Evolutionary conservation across 345 rosid species (phyloP), one percentile per base, ranked within the genome.

Genomic region (Pelargonium nanum): DNA sequence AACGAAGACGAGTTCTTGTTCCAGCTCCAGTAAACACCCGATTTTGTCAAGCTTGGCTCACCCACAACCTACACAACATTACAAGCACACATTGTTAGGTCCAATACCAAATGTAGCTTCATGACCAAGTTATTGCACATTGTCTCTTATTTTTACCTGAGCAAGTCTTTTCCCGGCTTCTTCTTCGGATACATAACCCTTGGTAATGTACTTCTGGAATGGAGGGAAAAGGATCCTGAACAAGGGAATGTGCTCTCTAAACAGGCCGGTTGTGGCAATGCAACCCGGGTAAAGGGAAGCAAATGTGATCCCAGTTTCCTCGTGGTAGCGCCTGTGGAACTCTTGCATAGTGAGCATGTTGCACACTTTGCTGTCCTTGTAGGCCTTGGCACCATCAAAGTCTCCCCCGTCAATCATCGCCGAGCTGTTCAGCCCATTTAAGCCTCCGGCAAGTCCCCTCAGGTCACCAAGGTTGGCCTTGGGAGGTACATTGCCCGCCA

Each of bases 21-120:
- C 98, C 97, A 92, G 81, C 92, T 88, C 98, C 96, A 88, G 80
- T 91, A 88, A n/a, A 86, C 98, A 32, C 95, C 95, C 0, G 95
- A 91, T 66, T 88, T 91, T 6, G 88, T 85, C 87, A 91, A 72
- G 81, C 85, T 82, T 20, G 95, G 96, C 12, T 88, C 92, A 24
- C 88, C 71, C 20, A 81, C 96, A 57, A 91, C 96, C 96, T 91
- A 34, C 45, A 34, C 12, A n/a, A 53, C 51, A 51, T 34, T 10
- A 34, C 45, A 34, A 5, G 12, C 4, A 5, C 45, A 34, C n/a
- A n/a, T n/a, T n/a, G n/a, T n/a, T n/a, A n/a, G n/a, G n/a, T n/a
- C n/a, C n/a, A n/a, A n/a, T 34, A 34, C 45, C 45, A 34, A 1
- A 34, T 28, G 7, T 7, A 28, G 7, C 32, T 5, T 10, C 12